A percentile compares a stretch with the other conserved stretches of the same genome.
phyloP scores from a whole-genome alignment of 1,139 yeast genomes.

The Taiozyma sp. region DNA sequence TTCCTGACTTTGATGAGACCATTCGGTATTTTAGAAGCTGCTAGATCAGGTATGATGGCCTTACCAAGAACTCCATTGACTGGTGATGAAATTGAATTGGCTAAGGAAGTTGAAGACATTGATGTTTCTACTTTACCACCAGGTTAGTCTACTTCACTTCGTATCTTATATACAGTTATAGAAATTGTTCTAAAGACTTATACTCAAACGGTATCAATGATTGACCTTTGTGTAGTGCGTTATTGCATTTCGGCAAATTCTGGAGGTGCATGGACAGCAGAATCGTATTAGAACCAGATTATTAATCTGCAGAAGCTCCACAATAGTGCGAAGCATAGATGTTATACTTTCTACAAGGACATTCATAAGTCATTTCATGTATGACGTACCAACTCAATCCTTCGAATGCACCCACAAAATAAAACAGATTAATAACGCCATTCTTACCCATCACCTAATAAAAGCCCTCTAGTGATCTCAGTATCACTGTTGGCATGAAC shows the following conservation, averaged over 20 bases:
- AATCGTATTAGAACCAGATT: too few relatives aligned
- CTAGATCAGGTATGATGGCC: slow-evolving; percentile 99
- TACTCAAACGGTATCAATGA: background rate
- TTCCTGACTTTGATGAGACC: slow-evolving; percentile 90
- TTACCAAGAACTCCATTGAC: slow-evolving; percentile 87
- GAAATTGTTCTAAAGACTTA: background rate
- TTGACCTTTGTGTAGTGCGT: background rate
- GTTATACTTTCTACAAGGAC: background rate
- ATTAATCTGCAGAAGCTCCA: too few relatives aligned
- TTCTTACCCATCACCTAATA: background rate
- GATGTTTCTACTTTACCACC: slow-evolving; percentile 90
- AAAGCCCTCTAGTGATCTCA: slow-evolving; percentile 4
- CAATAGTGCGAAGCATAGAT: too few relatives aligned
- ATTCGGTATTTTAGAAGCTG: slow-evolving; percentile 92
- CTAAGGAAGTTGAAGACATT: slow-evolving; percentile 63
- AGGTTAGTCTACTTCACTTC: slow-evolving; percentile 45
- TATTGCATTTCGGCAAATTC: too few relatives aligned
- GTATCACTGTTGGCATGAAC: slow-evolving; percentile 24
- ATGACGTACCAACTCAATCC: background rate
- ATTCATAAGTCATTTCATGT: background rate
- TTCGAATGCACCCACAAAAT: background rate
- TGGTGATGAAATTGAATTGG: slow-evolving; percentile 44
- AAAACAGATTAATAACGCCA: background rate
- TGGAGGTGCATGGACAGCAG: too few relatives aligned
- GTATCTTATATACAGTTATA: background rate